Evolutionary conservation across 768 basidiomycete genomes (phyloP), one percentile per base, ranked within the genome.

Genomic region (Mycena capillaripes): DNA sequence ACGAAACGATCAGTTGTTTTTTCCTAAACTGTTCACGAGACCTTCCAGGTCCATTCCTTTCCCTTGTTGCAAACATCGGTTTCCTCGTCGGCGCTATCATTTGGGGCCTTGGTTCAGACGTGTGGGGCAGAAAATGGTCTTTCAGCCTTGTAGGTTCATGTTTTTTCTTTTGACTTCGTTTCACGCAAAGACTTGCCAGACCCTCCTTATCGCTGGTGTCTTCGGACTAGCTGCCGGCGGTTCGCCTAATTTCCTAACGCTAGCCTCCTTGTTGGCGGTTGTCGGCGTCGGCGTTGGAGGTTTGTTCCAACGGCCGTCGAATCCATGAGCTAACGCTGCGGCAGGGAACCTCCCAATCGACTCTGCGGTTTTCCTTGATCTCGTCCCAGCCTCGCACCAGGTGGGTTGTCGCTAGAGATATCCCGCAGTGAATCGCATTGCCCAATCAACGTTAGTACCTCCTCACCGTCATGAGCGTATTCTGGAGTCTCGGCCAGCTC

Each of bases 401-500:
- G n/a, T n/a, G n/a, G n/a, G n/a, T n/a, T n/a, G n/a, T n/a, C n/a
- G n/a, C n/a, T n/a, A n/a, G n/a, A n/a, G n/a, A n/a, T n/a, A n/a
- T n/a, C n/a, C n/a, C n/a, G n/a, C n/a, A n/a, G n/a, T n/a, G n/a
- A n/a, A n/a, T n/a, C n/a, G n/a, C n/a, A n/a, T n/a, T n/a, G n/a
- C n/a, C n/a, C n/a, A n/a, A n/a, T n/a, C n/a, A n/a, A n/a, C n/a
- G n/a, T n/a, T n/a, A n/a, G 76, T 94, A 93, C 76, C 84, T 95
- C 4, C 83, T 95, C 36, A 94, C 93, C 0, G 82, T 94, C 17
- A 85, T 95, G 21, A 93, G 93, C 0, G 88, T 94, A 42, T 95
- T 92, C 91, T 95, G 94, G 94, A 91, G 92, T 6, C 84, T 94
- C 38, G 93, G 93, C 2, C 93, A 94, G 78, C 86, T 94, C 0